Conservation (phyloP, 2,329 filamentous ascomycete species). For the Fusarium zealandicum region DNA sequence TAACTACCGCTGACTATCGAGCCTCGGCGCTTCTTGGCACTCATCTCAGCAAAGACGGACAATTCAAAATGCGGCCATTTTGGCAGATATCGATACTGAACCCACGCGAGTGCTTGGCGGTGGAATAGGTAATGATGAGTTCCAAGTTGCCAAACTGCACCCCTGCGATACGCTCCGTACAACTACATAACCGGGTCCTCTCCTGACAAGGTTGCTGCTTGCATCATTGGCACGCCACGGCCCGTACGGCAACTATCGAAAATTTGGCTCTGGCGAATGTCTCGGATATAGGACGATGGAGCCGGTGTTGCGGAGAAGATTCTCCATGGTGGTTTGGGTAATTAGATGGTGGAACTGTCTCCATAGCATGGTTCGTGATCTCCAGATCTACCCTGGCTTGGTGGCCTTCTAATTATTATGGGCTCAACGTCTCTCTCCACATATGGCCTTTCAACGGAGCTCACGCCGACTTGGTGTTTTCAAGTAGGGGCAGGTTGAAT, state of each 20-base stretch:
- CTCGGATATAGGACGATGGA: constrained; percentile 31
- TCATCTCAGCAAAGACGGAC: constrained; percentile 12
- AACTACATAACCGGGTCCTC: constrained; percentile 13
- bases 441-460: constrained; percentile 12
- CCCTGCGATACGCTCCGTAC: constrained; percentile 17
- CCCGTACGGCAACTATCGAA: constrained; percentile 28
- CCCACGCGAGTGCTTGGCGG: constrained; percentile 7
- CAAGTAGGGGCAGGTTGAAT: not conserved
- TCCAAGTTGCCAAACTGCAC: constrained; percentile 7
- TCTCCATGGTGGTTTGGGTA: constrained; percentile 16
- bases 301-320: constrained; percentile 11
- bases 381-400: constrained; percentile 19
- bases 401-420: constrained; percentile 16
- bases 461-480: constrained; percentile 3
- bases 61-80: constrained; percentile 11
- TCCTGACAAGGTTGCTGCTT: constrained; percentile 32
- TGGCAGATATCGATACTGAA: constrained; percentile 4
- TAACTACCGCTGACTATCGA: constrained; percentile 24
- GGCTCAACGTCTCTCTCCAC: not conserved
- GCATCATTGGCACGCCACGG: constrained; percentile 30
- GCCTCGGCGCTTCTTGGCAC: constrained; percentile 25
- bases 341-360: constrained; percentile 24
- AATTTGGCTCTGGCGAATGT: constrained; percentile 22
- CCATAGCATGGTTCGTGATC: constrained; percentile 21
- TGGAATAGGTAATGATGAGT: constrained; percentile 14